A percentile compares a stretch with the other conserved stretches of the same genome.
Conservation (phyloP, 495 filamentous ascomycete species). For the Daldinia vernicosa region DNA sequence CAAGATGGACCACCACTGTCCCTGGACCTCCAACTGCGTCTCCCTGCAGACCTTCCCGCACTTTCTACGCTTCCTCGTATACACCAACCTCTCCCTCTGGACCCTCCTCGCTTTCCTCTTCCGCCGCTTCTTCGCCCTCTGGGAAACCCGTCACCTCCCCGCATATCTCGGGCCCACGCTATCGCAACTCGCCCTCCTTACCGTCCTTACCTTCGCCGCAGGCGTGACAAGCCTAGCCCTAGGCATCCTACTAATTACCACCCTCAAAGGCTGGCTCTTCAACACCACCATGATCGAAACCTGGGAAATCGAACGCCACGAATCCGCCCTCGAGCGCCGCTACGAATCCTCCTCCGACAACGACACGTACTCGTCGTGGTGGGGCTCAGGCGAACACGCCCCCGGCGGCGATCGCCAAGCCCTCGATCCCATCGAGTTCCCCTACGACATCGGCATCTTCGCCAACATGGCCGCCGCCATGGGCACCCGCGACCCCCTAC, state of each 20-base stretch:
- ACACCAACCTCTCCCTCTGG: constrained; percentile 74
- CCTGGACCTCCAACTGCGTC: constrained; percentile 94
- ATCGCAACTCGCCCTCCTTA: constrained; percentile 69
- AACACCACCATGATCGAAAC: constrained; percentile 85
- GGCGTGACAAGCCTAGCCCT: constrained; percentile 72
- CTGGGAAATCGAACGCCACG: constrained; percentile 92
- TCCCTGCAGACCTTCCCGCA: constrained; percentile 89
- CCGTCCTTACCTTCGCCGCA: constrained; percentile 69
- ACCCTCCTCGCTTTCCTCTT: constrained; percentile 66
- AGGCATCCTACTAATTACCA: constrained; percentile 66
- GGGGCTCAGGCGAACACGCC: constrained; percentile 19
- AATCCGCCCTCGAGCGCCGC: constrained; percentile 72
- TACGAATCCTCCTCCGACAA: constrained; percentile 47
- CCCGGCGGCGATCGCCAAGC: constrained; percentile 36
- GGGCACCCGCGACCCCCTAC: constrained; percentile 62
- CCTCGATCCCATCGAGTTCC: constrained; percentile 79
- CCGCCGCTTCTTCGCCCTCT: constrained; percentile 68
- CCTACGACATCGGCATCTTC: constrained; percentile 91
- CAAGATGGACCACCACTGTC: constrained; percentile 99
- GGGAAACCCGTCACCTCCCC: constrained; percentile 71
- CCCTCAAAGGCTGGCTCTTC: constrained; percentile 51
- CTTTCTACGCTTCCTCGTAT: constrained; percentile 88
- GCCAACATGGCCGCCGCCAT: constrained; percentile 78
- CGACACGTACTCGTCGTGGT: constrained; percentile 54
- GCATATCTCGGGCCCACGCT: constrained; percentile 82